phyloP scores from a whole-genome alignment of 2,329 filamentous ascomycete genomes.

The Orbilia ellipsospora region DNA sequence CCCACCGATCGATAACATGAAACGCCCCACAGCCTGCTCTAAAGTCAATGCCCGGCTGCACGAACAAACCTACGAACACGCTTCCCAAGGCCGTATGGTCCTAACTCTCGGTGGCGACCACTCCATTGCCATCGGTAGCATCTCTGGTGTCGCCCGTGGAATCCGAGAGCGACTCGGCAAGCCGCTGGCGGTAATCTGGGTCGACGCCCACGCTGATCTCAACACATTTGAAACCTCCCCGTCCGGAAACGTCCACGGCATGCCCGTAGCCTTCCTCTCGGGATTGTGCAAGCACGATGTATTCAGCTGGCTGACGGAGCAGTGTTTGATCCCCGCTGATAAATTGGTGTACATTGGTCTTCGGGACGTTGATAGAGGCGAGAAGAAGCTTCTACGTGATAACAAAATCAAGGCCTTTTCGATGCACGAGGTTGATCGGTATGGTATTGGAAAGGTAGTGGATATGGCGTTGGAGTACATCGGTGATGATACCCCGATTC shows the following conservation, averaged over 20 bases:
- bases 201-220: constrained; percentile 97
- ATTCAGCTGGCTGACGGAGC: constrained; percentile 88
- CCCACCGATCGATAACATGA: constrained; percentile 83
- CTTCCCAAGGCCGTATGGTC: constrained; percentile 83
- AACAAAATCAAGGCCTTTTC: constrained; percentile 94
- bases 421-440: constrained; percentile 97
- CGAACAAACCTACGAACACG: constrained; percentile 87
- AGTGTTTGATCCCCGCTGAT: constrained; percentile 75
- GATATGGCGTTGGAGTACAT: constrained; percentile 99
- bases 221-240: constrained; percentile 91
- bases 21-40: constrained; percentile 87
- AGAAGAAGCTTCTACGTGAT: constrained; percentile 91
- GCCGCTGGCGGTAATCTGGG: constrained; percentile 97
- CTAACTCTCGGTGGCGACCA: constrained; percentile 96
- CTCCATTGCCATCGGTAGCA: constrained; percentile 92
- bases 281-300: constrained; percentile 79
- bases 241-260: constrained; percentile 95
- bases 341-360: constrained; percentile 98
- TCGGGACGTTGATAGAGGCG: constrained; percentile 88
- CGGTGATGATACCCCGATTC: constrained; percentile 92
- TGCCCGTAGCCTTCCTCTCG: constrained; percentile 93
- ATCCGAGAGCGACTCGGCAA: constrained; percentile 81
- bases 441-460: constrained; percentile 95
- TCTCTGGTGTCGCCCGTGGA: constrained; percentile 87
- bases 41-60: constrained; percentile 83